A percentile compares a stretch with the other conserved stretches of the same genome.
Evolutionary conservation across 2,329 filamentous ascomycete species (phyloP).

Genomic region (Chrysoporthe puriensis): DNA sequence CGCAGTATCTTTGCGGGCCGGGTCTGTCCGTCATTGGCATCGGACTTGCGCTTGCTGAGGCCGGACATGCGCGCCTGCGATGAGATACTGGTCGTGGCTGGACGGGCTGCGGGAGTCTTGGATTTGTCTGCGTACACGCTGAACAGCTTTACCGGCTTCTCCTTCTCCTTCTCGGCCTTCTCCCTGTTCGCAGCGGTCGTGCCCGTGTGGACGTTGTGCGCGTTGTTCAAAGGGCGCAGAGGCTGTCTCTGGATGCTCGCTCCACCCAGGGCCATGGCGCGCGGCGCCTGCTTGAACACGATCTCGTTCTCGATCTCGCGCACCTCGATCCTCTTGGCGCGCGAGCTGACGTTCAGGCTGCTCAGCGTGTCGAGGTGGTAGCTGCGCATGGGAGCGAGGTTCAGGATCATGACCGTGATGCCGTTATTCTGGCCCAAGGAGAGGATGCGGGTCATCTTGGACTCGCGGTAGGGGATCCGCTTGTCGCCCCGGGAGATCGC

Average conservation of each 20-base stretch:
- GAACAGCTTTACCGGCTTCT: slow-evolving; percentile 82
- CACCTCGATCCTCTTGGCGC: slow-evolving; percentile 95
- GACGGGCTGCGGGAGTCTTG: slow-evolving; percentile 49
- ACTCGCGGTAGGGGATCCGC: slow-evolving; percentile 90
- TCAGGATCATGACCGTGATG: slow-evolving; percentile 94
- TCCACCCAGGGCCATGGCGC: slow-evolving; percentile 50
- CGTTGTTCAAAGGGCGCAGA: slow-evolving; percentile 74
- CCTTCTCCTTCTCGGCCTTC: slow-evolving; percentile 53
- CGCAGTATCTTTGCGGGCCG: slow-evolving; percentile 55
- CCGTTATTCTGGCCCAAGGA: slow-evolving; percentile 94
- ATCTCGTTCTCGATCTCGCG: slow-evolving; percentile 95
- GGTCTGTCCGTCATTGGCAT: slow-evolving; percentile 42
- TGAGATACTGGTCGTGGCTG: slow-evolving; percentile 35
- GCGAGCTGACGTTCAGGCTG: slow-evolving; percentile 91
- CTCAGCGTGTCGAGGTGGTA: slow-evolving; percentile 94
- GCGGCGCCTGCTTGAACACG: slow-evolving; percentile 76
- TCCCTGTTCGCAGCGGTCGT: slow-evolving; percentile 52
- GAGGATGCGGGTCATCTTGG: slow-evolving; percentile 95
- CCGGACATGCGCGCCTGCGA: slow-evolving; percentile 16
- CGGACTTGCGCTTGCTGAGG: slow-evolving; percentile 40
- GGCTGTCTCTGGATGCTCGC: slow-evolving; percentile 68
- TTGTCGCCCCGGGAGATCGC: slow-evolving; percentile 78
- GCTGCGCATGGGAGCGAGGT: slow-evolving; percentile 85
- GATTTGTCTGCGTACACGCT: slow-evolving; percentile 80
- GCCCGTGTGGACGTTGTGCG: slow-evolving; percentile 72